Base-by-base conservation (phyloP, 257 asterid species). In the Euphrasia confusa region DNA sequence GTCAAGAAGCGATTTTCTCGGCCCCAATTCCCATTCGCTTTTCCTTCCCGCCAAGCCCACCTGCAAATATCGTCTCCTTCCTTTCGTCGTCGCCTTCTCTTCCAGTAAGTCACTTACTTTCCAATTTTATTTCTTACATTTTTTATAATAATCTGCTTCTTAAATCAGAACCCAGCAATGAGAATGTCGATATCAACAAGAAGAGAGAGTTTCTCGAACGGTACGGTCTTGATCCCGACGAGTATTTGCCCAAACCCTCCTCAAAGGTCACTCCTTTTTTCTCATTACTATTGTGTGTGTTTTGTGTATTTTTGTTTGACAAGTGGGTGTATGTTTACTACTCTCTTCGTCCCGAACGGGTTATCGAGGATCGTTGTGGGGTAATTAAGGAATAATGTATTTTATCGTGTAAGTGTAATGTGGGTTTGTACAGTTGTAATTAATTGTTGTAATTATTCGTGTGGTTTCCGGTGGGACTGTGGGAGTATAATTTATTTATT, bases 161-260 rank as follows among this genome's bases (percentile, higher is more conserved):
- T 15, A 30, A 58, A 1, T 54, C 83, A 93, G 99, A 82, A 73
- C 74, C 94, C 53, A 81, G 66, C 55, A 79, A 62, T 44, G 89
- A 74, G 65, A 42, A 27, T 10, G 65, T 73, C 1, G 70, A 75
- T 55, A 60, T 62, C 61, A 91, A 83, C 28, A 60, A 78, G 75
- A 80, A 80, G 60, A 78, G 95, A 30, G 88, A 87, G 75, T 71
- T 85, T 35, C 83, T 93, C 54, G 90, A 93, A 70, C 79, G 66
- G 55, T 87, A 83, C 68, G 97, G 97, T 56, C 77, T 89, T 24
- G 76, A 89, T 75, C 95, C 90, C 2, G 96, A 89, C 58, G 88
- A 79, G 11, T 79, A 37, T 72, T 80, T 85, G 48, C 72, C 96
- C 58, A 79, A 85, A 66, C 82, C 85, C 33, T 70, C 86, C 70